phyloP scores from a whole-genome alignment of 345 rosid species.

The Noccaea caerulescens region DNA sequence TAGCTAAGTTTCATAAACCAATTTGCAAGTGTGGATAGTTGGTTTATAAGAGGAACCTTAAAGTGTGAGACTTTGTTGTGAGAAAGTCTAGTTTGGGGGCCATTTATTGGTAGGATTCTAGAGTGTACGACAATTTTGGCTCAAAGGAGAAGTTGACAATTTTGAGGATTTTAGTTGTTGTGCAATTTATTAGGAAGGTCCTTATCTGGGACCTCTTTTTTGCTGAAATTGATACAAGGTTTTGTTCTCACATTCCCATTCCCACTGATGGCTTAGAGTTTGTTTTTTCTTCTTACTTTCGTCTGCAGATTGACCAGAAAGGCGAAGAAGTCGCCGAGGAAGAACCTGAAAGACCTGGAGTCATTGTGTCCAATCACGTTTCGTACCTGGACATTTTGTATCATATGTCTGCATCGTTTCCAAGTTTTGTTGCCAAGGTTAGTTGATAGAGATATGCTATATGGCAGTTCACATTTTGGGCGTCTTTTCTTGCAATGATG shows the following conservation, averaged over 20 bases:
- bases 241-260: neutral
- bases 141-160: constrained; percentile 19
- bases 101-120: constrained; percentile 23
- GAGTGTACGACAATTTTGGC: constrained; percentile 17
- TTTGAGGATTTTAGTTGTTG: constrained; percentile 32
- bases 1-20: neutral
- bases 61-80: constrained; percentile 29
- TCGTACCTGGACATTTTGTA: constrained; percentile 91
- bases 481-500: constrained; percentile 8
- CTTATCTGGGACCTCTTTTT: constrained; percentile 39
- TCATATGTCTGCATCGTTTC: constrained; percentile 92
- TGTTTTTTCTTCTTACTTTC: constrained; percentile 23
- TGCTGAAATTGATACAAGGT: constrained; percentile 30
- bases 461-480: neutral
- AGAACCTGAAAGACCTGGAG: constrained; percentile 78
- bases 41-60: constrained; percentile 31
- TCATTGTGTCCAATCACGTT: constrained; percentile 83
- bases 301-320: constrained; percentile 47
- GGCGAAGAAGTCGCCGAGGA: constrained; percentile 44
- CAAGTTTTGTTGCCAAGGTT: constrained; percentile 99
- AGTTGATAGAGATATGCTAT: constrained; percentile 37
- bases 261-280: constrained; percentile 16
- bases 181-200: constrained; percentile 32
- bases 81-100: neutral
- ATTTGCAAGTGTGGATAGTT: constrained; percentile 12